Percentiles rank a stretch among this genome's conserved stretches.
Evolutionary conservation across 2,329 filamentous ascomycete species (phyloP).

Genomic region (Helotiales sp.): DNA sequence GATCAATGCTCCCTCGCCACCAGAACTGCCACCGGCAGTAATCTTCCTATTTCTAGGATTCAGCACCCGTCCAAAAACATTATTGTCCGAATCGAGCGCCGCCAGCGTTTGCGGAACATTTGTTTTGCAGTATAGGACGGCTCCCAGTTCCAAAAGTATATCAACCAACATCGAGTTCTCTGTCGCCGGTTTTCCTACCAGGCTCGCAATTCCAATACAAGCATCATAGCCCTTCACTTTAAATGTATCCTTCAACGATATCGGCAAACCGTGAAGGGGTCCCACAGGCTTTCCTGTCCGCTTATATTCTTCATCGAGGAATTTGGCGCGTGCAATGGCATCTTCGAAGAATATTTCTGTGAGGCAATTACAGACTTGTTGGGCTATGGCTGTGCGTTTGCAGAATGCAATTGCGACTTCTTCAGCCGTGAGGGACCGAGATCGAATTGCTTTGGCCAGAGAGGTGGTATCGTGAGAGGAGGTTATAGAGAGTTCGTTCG

Average conservation of each 20-base stretch:
- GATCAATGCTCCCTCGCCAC: constrained; percentile 66
- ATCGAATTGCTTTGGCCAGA: constrained; percentile 33
- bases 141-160: constrained; percentile 63
- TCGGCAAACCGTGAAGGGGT: constrained; percentile 65
- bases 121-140: constrained; percentile 72
- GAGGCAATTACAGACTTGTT: constrained; percentile 52
- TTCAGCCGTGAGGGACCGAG: constrained; percentile 34
- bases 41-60: constrained; percentile 65
- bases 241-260: constrained; percentile 65
- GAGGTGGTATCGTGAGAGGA: constrained; percentile 39
- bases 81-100: constrained; percentile 62
- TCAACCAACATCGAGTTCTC: constrained; percentile 62
- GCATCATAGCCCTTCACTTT: constrained; percentile 57
- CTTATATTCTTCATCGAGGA: constrained; percentile 51
- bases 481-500: constrained; percentile 39
- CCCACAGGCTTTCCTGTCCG: constrained; percentile 53
- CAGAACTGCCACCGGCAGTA: constrained; percentile 66
- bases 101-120: constrained; percentile 66
- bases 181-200: constrained; percentile 57
- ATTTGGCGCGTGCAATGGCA: constrained; percentile 51
- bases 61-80: constrained; percentile 64
- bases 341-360: constrained; percentile 56
- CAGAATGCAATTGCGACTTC: constrained; percentile 55
- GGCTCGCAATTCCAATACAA: constrained; percentile 59
- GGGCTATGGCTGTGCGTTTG: constrained; percentile 55